Evolutionary conservation across 805 yeast species (phyloP), one percentile per base, ranked within the genome.

Genomic region (Cyberlindnera petersonii): DNA sequence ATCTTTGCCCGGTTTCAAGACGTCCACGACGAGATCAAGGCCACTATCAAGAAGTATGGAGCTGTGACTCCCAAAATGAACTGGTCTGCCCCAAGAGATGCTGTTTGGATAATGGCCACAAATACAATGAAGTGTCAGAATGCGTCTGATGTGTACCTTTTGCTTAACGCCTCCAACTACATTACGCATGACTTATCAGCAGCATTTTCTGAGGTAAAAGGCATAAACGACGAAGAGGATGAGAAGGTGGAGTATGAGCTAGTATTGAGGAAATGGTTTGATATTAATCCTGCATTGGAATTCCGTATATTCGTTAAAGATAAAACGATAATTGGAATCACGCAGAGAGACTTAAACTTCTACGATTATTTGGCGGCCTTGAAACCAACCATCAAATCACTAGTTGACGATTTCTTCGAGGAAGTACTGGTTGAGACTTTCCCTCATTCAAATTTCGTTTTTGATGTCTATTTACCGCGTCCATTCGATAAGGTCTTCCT

Each of bases 21-120:
- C 1, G 64, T 88, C 16, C 94, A 89, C 53, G 50, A 64, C 0
- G 50, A 66, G 30, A 67, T 91, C 14, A 63, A 64, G 24, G 42
- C 50, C 0, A 55, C 68, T 0, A 73, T 93, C 11, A 43, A 48
- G 3, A 65, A 69, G 30, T 64, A 72, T 33, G 82, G 83, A 0
- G 64, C 76, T 1, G 86, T 88, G 3, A 72, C 86, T 1, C 98
- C 98, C 1, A 93, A 93, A 55, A 65, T 91, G 50, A 93, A 93
- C 66, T 93, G 98, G 98, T 87, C 97, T 1, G 84, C 96, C 2
- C 98, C 99, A 1, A 82, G 80, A 55, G 99, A 93, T 63, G 86
- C 98, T 2, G 75, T 80, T 0, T 93, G 98, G 98, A 91, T 93
- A 16, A 64, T 84, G 53, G 72, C 93, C 3, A 78, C 83, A 23